Conservation (phyloP, 805 yeast species). For the Candida nitratophila region DNA sequence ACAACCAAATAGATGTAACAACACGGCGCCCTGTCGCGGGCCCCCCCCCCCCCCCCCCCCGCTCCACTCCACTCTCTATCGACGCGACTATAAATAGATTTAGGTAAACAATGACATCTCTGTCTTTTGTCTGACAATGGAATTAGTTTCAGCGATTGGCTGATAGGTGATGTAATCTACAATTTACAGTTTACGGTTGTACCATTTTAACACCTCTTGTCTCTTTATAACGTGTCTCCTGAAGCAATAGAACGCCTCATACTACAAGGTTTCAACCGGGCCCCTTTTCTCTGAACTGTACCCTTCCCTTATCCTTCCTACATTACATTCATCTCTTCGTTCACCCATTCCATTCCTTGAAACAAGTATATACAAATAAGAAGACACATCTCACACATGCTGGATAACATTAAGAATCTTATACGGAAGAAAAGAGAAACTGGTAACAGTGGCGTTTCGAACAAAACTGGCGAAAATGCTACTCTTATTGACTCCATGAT, state of each 20-base stretch:
- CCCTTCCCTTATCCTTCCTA: background rate
- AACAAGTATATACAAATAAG: too few species aligned
- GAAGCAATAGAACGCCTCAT: too few species aligned
- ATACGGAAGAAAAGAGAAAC: constrained; percentile 1
- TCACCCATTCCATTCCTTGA: background rate
- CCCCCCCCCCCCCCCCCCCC: too few species aligned
- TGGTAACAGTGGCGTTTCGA: too few species aligned
- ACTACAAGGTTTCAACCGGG: too few species aligned
- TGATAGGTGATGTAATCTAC: background rate
- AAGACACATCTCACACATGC: background rate
- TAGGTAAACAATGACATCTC: background rate
- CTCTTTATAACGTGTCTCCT: too few species aligned
- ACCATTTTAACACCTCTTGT: background rate
- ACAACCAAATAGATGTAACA: too few species aligned
- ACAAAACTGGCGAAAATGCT: background rate
- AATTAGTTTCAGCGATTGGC: background rate
- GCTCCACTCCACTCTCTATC: too few species aligned
- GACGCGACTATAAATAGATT: too few species aligned
- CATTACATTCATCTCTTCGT: background rate
- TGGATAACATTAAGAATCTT: background rate
- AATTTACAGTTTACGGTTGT: too few species aligned
- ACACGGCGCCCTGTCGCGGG: too few species aligned
- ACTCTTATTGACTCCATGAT: background rate
- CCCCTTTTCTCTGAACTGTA: too few species aligned
- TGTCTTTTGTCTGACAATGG: background rate